Percentiles rank a stretch among this genome's conserved stretches.
Evolutionary conservation across 805 yeast genomes (phyloP).

Genomic region (Starmerella khaoyaiensis): DNA sequence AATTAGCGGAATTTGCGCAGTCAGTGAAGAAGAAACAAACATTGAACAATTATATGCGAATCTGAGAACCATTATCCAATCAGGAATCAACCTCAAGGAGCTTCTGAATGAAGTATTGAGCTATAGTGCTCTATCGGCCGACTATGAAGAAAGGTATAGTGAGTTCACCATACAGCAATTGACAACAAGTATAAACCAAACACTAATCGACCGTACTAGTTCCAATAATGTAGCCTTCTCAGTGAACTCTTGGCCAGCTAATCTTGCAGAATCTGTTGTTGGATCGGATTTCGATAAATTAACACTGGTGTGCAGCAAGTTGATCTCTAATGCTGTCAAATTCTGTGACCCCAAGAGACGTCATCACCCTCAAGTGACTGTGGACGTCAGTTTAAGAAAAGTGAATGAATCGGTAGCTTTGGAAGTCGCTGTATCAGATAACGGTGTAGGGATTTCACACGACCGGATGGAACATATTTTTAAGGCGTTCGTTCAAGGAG

Average conservation of each 20-base stretch:
- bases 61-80: slow-evolving; percentile 66
- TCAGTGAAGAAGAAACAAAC: slow-evolving; percentile 77
- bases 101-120: slow-evolving; percentile 81
- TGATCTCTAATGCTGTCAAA: slow-evolving; percentile 79
- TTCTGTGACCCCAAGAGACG: slow-evolving; percentile 54
- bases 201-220: slow-evolving; percentile 40
- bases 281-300: slow-evolving; percentile 82
- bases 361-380: background rate
- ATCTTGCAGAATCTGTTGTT: slow-evolving; percentile 38
- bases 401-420: slow-evolving; percentile 24
- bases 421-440: slow-evolving; percentile 67
- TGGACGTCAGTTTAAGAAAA: background rate
- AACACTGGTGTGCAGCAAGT: slow-evolving; percentile 77
- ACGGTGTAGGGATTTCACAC: slow-evolving; percentile 86
- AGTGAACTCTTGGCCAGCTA: slow-evolving; percentile 41
- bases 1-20: slow-evolving; percentile 88
- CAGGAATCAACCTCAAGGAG: slow-evolving; percentile 79
- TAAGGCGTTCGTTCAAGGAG: slow-evolving; percentile 95
- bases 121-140: slow-evolving; percentile 75
- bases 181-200: slow-evolving; percentile 64
- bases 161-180: slow-evolving; percentile 66
- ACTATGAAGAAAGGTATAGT: slow-evolving; percentile 70
- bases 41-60: slow-evolving; percentile 52
- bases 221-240: slow-evolving; percentile 61
- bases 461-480: slow-evolving; percentile 70